Evolutionary conservation across 805 yeast species (phyloP).

Genomic region (Teunomyces tritomae): DNA sequence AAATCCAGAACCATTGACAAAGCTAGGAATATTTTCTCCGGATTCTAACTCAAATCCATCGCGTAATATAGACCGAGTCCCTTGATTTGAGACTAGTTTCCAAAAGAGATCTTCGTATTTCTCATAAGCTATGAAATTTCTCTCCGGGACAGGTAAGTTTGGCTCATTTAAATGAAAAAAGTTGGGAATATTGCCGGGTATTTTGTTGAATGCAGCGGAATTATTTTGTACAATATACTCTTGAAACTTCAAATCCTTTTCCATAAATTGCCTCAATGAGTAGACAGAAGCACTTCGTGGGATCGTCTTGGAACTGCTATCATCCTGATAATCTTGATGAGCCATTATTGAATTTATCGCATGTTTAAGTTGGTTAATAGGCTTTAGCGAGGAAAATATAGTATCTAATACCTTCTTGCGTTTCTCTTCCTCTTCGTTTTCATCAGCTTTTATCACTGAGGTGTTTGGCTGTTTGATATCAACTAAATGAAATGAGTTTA

Average conservation of each 20-base stretch:
- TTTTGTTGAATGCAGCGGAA: slow-evolving; percentile 6
- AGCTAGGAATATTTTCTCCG: slow-evolving; percentile 24
- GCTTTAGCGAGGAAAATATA: slow-evolving; percentile 9
- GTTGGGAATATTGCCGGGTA: slow-evolving; percentile 4
- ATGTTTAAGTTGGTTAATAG: slow-evolving; percentile 12
- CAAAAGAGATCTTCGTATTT: slow-evolving; percentile 45
- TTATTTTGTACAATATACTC: slow-evolving; percentile 22
- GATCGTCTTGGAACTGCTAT: slow-evolving; percentile 10
- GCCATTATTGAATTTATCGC: slow-evolving; percentile 4
- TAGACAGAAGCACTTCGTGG: slow-evolving; percentile 48
- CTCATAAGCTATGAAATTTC: slow-evolving; percentile 12
- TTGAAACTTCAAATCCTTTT: slow-evolving; percentile 48
- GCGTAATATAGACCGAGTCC: slow-evolving; percentile 1
- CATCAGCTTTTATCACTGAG: slow-evolving; percentile 5
- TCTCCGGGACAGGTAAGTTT: slow-evolving; percentile 11
- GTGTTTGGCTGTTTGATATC: slow-evolving; percentile 38
- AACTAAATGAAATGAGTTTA: slow-evolving; percentile 48
- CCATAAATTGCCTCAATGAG: slow-evolving; percentile 57
- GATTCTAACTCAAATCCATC: slow-evolving; percentile 29
- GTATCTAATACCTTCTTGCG: slow-evolving; percentile 6
- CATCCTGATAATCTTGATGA: slow-evolving; percentile 13
- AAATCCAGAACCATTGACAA: slow-evolving; percentile 38
- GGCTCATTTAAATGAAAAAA: slow-evolving; percentile 9
- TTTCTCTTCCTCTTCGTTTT: slow-evolving; percentile 5
- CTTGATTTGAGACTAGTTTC: slow-evolving; percentile 31